A percentile compares a stretch with the other conserved stretches of the same genome.
Conservation (phyloP, 257 asterid genomes). For the Gentiana dahurica region DNA sequence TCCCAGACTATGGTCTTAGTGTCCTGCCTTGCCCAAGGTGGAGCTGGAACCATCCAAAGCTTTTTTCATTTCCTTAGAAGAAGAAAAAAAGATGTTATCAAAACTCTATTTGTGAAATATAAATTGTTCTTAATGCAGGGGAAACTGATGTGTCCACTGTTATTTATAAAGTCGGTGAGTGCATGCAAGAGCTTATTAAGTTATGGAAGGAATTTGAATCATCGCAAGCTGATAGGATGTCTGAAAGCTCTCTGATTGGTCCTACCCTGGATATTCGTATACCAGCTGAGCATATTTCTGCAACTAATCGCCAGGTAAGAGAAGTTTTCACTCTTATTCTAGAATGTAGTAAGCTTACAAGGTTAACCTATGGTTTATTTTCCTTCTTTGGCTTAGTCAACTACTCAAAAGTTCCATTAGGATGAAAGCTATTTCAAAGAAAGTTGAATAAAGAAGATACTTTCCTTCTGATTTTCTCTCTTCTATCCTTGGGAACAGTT, state of each 20-base stretch:
- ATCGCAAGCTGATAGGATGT: slow-evolving; percentile 47
- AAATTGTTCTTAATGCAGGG: slow-evolving; percentile 30
- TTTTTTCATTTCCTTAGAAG: too few species aligned
- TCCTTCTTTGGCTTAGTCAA: background rate
- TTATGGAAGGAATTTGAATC: slow-evolving; percentile 69
- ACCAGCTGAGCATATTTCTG: slow-evolving; percentile 94
- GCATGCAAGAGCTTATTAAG: slow-evolving; percentile 76
- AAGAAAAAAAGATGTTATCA: too few species aligned
- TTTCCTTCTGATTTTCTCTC: too few species aligned
- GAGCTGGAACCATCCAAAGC: too few species aligned
- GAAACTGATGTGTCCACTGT: slow-evolving; percentile 52
- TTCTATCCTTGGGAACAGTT: too few species aligned
- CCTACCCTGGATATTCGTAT: slow-evolving; percentile 85
- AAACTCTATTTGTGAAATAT: too few species aligned
- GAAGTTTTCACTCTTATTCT: slow-evolving; percentile 1
- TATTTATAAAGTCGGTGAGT: slow-evolving; percentile 80
- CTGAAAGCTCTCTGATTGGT: slow-evolving; percentile 57
- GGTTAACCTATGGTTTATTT: background rate
- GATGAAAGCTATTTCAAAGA: background rate
- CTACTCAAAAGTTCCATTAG: background rate
- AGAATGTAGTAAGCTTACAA: background rate
- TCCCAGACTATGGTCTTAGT: too few species aligned
- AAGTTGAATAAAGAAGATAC: background rate
- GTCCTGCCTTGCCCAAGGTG: too few species aligned
- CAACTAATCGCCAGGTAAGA: slow-evolving; percentile 88